Evolutionary conservation across 1,139 yeast genomes (phyloP).

Genomic region (Zygotorulaspora mrakii): DNA sequence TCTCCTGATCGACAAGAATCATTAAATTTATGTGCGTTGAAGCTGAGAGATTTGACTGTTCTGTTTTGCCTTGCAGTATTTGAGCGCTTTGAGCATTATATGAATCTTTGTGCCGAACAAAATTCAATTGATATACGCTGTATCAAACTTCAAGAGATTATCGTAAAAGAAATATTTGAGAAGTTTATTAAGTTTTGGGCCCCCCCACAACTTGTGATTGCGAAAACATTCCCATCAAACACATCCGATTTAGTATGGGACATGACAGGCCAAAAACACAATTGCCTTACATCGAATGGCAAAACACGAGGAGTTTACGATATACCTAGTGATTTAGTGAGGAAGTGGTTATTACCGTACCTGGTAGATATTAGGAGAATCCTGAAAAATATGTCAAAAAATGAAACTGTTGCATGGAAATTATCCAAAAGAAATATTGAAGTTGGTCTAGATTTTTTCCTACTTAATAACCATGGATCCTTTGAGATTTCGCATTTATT

Average conservation of each 20-base stretch:
- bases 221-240: conserved; percentile 41
- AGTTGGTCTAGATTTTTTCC: conserved; percentile 28
- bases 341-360: conserved; percentile 49
- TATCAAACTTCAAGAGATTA: conserved; percentile 21
- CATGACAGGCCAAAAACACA: conserved; percentile 22
- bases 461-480: conserved; percentile 32
- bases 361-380: conserved; percentile 50
- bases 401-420: conserved; percentile 25
- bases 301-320: conserved; percentile 6
- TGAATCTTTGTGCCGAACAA: conserved; percentile 7
- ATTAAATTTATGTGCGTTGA: conserved; percentile 30
- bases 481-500: conserved; percentile 42
- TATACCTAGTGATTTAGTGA: conserved; percentile 42
- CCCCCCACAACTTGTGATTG: conserved; percentile 50
- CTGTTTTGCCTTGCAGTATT: conserved; percentile 30
- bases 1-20: conserved; percentile 23
- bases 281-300: conserved; percentile 14
- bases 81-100: conserved; percentile 21
- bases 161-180: conserved; percentile 27
- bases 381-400: conserved; percentile 34
- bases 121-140: conserved; percentile 7
- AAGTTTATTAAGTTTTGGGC: conserved; percentile 54
- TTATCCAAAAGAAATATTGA: conserved; percentile 21
- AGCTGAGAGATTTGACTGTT: conserved; percentile 33
- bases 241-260: conserved; percentile 30